Conservation (phyloP, 305 asterid species). For the Plantago lanceolata region DNA sequence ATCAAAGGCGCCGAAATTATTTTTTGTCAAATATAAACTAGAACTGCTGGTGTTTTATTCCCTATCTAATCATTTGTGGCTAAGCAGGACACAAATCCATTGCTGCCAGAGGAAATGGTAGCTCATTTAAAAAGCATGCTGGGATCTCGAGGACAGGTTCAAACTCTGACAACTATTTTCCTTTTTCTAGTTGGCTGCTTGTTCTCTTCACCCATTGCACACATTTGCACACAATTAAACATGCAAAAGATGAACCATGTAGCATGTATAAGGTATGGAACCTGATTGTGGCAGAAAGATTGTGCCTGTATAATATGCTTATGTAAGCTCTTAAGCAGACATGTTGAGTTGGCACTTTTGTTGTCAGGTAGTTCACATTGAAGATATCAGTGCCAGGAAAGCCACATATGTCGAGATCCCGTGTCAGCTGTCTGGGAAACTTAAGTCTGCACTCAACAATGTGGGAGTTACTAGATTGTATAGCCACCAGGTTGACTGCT, state of each 20-base stretch:
- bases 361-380: conserved; percentile 81
- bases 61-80: conserved; percentile 18
- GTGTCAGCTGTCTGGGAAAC: conserved; percentile 53
- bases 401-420: conserved; percentile 77
- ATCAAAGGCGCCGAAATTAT: no score
- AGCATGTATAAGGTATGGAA: neutral
- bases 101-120: conserved; percentile 76
- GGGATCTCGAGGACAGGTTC: conserved; percentile 93
- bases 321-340: conserved; percentile 15
- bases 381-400: conserved; percentile 56
- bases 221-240: no score
- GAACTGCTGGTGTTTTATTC: no score
- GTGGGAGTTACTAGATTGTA: conserved; percentile 70
- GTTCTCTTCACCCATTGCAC: conserved; percentile 8
- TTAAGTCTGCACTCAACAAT: conserved; percentile 57
- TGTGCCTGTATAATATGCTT: conserved; percentile 16
- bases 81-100: conserved; percentile 60
- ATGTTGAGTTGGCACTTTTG: conserved; percentile 24
- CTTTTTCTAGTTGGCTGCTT: conserved; percentile 14
- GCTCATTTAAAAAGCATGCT: conserved; percentile 59
- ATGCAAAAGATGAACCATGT: no score
- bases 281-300: conserved; percentile 5
- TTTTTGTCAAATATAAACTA: no score
- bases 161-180: conserved; percentile 12
- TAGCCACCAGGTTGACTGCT: conserved; percentile 72